Conservation (phyloP, 331 rosid genomes). For the Cydonia oblonga region DNA sequence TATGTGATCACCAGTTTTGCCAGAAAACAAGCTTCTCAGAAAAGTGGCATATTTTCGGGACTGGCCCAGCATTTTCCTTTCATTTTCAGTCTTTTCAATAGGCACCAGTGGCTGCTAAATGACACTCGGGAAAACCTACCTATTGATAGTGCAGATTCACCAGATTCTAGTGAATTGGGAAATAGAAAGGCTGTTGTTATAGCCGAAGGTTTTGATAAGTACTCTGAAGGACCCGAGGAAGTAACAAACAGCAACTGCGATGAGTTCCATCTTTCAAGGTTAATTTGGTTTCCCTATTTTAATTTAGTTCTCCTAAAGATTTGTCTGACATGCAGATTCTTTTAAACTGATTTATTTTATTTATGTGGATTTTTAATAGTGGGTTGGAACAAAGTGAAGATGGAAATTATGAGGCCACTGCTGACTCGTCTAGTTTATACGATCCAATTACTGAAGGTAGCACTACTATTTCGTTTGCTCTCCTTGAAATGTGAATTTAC, state of each 20-base stretch:
- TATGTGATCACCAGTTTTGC: constrained; percentile 26
- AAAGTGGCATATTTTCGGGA: constrained; percentile 50
- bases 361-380: constrained; percentile 21
- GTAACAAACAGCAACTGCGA: constrained; percentile 11
- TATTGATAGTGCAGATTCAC: constrained; percentile 12
- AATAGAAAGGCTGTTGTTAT: constrained; percentile 18
- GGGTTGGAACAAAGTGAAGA: constrained; percentile 28
- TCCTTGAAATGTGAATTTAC: constrained; percentile 1
- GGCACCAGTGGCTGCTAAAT: constrained; percentile 21
- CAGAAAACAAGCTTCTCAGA: constrained; percentile 32
- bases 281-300: constrained; percentile 1
- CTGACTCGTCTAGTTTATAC: constrained; percentile 23
- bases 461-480: not conserved
- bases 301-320: not conserved
- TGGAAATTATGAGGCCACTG: constrained; percentile 22
- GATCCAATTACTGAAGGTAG: constrained; percentile 36
- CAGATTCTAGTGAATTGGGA: constrained; percentile 16
- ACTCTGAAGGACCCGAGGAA: constrained; percentile 21
- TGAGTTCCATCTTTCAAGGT: constrained; percentile 45
- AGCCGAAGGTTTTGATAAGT: constrained; percentile 20
- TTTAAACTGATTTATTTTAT: not conserved
- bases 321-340: not conserved
- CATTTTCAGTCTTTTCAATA: constrained; percentile 49
- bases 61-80: constrained; percentile 69
- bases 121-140: constrained; percentile 22